phyloP scores from a whole-genome alignment of 352 stramenopile genomes.

The Globisporangium radiosum region DNA sequence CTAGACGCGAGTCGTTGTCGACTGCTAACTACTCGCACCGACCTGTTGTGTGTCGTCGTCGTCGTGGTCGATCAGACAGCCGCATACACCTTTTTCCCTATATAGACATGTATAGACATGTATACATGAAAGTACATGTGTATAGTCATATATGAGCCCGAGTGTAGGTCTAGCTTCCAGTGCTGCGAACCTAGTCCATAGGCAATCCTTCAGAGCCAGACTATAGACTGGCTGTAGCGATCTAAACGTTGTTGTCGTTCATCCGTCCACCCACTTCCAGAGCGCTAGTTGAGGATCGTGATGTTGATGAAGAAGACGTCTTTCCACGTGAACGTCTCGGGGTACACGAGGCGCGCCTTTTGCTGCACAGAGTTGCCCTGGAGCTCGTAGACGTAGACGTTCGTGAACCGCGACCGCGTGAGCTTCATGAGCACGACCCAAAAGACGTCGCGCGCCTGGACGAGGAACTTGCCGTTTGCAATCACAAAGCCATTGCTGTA shows the following conservation, averaged over 20 bases:
- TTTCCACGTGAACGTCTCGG: neutral
- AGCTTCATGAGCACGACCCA: slow-evolving; percentile 3
- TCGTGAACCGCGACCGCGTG: neutral
- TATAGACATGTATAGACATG: no score
- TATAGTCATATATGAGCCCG: no score
- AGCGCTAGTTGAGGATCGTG: slow-evolving; percentile 2
- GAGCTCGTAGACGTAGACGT: slow-evolving; percentile 5
- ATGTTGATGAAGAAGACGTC: slow-evolving; percentile 1
- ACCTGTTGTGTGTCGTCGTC: no score
- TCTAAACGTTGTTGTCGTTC: no score
- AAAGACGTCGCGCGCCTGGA: slow-evolving; percentile 1
- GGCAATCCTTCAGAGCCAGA: neutral
- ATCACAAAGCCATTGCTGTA: slow-evolving; percentile 52
- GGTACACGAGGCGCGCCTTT: slow-evolving; percentile 5
- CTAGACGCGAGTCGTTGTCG: no score
- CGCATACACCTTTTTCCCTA: no score
- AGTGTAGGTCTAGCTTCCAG: no score
- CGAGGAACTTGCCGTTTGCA: slow-evolving; percentile 8
- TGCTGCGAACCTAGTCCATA: no score
- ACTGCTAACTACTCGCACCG: no score
- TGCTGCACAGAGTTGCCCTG: slow-evolving; percentile 2
- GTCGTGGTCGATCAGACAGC: no score
- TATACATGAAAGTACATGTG: no score
- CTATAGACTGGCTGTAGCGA: neutral
- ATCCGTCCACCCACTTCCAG: no score